Base-by-base conservation (phyloP, 148 eudicot species). In the Selenicereus undatus region DNA sequence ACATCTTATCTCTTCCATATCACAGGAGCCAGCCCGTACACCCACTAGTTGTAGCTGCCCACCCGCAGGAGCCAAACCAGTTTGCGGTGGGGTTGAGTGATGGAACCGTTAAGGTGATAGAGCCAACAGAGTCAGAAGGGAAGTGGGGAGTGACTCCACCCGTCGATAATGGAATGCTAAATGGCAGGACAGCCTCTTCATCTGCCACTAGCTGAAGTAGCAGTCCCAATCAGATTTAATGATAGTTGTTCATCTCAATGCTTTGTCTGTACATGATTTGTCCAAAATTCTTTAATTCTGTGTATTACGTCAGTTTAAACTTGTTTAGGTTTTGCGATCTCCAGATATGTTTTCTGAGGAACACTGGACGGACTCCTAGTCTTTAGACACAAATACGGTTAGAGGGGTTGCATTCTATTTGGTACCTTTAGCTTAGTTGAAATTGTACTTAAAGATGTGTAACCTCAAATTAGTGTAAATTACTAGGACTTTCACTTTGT, bases 111-210 rank as follows among this genome's bases (percentile, higher is more conserved):
- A 89, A 91, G 83, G 98, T 95, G 72, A 73, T 95, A 16, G 97
- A 95, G 71, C 98, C 97, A 1, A 32, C 79, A n/a, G 98, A 91
- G 88, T 85, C 91, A 12, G 95, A 95, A 76, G 91, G 92, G 35
- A 90, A 90, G 80, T 95, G 98, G 98, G 98, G 98, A 52, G 84
- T 79, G 75, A 17, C 85, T 77, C 98, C 94, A 11, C 97, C 98
- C 4, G 85, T 76, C 7, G 97, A 92, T 75, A 92, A 90, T 13
- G 93, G 93, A 56, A 78, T 88, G 72, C 56, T 83, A 72, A 93
- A 86, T 78, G 93, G 95, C 18, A 88, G 94, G 83, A 48, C 91
- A 11, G 91, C 88, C 3, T 92, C 97, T 1, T 89, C 96, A 10
- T 94, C 94, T 21, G 89, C 89, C 65, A 85, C 92, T 22, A 90